Evolutionary conservation across 805 yeast genomes (phyloP).

Genomic region (Saturnispora dispora): DNA sequence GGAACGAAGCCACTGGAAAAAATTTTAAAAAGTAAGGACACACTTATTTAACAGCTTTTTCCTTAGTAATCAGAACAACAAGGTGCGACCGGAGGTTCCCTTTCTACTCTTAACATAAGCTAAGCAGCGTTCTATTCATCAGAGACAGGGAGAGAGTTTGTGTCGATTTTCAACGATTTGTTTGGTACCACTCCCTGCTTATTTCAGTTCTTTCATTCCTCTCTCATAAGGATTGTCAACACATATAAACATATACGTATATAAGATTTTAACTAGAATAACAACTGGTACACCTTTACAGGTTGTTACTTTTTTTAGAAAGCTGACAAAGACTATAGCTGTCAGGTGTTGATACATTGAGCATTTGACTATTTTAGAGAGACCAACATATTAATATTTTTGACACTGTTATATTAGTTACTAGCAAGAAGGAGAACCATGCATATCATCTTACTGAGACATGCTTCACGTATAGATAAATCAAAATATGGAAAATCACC

Average conservation of each 20-base stretch:
- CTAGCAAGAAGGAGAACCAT: conserved; percentile 11
- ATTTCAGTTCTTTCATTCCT: neutral
- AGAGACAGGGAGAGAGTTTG: neutral
- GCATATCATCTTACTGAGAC: conserved; percentile 28
- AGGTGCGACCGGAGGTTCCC: neutral
- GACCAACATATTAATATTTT: neutral
- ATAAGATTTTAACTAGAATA: neutral
- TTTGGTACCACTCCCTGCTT: neutral
- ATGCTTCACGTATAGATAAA: conserved; percentile 27
- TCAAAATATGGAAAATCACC: conserved; percentile 11
- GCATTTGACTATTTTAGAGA: neutral
- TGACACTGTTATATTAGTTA: neutral
- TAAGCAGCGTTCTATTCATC: neutral
- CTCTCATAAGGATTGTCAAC: neutral
- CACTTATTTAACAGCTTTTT: neutral
- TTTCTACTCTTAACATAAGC: neutral
- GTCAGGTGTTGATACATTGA: neutral
- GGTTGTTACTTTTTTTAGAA: neutral
- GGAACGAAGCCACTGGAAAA: neutral
- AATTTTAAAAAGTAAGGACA: neutral
- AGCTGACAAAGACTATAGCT: neutral
- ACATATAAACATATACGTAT: no score
- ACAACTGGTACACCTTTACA: neutral
- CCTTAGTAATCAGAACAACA: neutral
- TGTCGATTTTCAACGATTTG: neutral